Conservation (phyloP, 2,329 filamentous ascomycete species). For the Leptodontidium sp. region DNA sequence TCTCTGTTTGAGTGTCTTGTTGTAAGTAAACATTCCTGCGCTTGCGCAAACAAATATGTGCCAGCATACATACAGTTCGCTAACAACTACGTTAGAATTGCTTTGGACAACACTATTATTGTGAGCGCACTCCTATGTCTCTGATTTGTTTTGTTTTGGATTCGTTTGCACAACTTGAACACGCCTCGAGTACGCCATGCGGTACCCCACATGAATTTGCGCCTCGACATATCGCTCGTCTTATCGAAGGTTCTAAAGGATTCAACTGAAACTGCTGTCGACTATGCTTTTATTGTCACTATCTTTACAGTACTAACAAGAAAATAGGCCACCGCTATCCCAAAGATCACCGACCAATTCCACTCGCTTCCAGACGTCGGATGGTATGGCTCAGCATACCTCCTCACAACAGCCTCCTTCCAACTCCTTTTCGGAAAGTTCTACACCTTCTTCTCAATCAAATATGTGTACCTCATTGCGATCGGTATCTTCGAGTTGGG, state of each 20-base stretch:
- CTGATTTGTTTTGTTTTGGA: not conserved
- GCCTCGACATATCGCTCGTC: not conserved
- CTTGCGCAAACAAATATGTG: not conserved
- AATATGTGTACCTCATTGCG: constrained; percentile 44
- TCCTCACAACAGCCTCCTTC: constrained; percentile 49
- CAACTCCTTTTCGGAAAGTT: constrained; percentile 46
- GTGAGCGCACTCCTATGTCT: constrained; percentile 13
- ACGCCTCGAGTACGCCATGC: not conserved
- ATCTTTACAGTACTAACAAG: not conserved
- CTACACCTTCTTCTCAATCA: constrained; percentile 46
- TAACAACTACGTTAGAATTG: not conserved
- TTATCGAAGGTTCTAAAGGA: not conserved
- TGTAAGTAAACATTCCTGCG: constrained; percentile 26
- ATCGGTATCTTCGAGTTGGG: constrained; percentile 46
- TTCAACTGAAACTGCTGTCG: not conserved
- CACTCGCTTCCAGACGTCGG: constrained; percentile 54
- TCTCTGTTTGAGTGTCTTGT: constrained; percentile 43
- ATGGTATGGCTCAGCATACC: constrained; percentile 54
- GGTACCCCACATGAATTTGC: not conserved
- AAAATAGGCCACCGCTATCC: constrained; percentile 48
- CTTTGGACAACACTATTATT: constrained; percentile 31
- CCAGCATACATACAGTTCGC: not conserved
- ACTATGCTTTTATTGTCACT: not conserved
- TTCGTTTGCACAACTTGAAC: not conserved
- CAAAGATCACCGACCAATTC: constrained; percentile 51